These are phyloP conservation scores for Claviceps quebecensis DNA, from an alignment of 2,329 filamentous ascomycete genomes.

Conservation along the genomic window DNA sequence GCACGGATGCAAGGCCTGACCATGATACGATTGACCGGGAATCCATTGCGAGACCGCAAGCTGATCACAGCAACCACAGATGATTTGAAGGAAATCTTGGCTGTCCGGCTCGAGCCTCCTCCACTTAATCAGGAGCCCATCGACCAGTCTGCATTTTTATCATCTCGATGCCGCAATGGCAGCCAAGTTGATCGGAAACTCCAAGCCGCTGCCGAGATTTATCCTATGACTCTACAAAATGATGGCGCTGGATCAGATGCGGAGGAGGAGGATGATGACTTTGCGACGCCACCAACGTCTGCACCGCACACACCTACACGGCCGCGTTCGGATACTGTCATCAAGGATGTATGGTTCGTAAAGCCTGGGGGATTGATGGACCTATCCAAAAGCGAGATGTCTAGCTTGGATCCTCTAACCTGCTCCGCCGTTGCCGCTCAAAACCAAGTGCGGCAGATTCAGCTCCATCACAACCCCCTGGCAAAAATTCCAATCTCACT, in stretches of 20 bases:
- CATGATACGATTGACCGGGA: constrained; percentile 69
- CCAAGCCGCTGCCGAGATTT: background rate
- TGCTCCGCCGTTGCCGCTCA: constrained; percentile 40
- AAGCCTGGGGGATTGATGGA: constrained; percentile 53
- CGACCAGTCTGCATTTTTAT: constrained; percentile 10
- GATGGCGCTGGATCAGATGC: constrained; percentile 36
- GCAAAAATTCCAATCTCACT: constrained; percentile 56
- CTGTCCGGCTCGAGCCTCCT: constrained; percentile 49
- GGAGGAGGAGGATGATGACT: constrained; percentile 38
- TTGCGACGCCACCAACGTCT: constrained; percentile 44
- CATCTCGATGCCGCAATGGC: constrained; percentile 13
- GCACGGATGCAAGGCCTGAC: constrained; percentile 65
- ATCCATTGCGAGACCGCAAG: constrained; percentile 79
- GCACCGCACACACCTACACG: constrained; percentile 34
- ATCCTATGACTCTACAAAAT: constrained; percentile 16
- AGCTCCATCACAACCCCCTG: constrained; percentile 67
- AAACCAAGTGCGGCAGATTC: constrained; percentile 41
- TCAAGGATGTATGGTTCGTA: constrained; percentile 36
- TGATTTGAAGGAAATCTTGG: constrained; percentile 63
- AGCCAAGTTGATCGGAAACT: constrained; percentile 17
- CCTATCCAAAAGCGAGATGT: constrained; percentile 50
- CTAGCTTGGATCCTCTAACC: constrained; percentile 42
- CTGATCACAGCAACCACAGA: constrained; percentile 68
- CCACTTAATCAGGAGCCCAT: constrained; percentile 24
- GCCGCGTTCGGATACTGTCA: constrained; percentile 33